Conservation (phyloP, 1,139 yeast genomes). For the Magnusiomyces paraingens region DNA sequence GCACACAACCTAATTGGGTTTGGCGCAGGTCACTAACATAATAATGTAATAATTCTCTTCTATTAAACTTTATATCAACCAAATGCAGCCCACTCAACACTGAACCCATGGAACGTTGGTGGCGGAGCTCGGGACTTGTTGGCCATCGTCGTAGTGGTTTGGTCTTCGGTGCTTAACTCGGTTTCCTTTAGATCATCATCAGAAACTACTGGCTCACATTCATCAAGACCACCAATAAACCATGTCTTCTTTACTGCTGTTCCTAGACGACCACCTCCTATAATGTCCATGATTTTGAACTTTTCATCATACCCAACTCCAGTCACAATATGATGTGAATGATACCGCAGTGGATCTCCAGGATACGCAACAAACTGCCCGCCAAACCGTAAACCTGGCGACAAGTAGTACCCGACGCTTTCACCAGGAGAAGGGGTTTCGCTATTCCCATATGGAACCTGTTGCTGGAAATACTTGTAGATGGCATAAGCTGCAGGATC, state of each 20-base stretch:
- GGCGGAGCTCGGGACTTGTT: slow-evolving; percentile 6
- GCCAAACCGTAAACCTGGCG: slow-evolving; percentile 90
- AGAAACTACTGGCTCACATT: slow-evolving; percentile 27
- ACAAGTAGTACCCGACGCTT: slow-evolving; percentile 40
- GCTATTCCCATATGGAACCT: slow-evolving; percentile 20
- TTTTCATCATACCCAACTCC: slow-evolving; percentile 46
- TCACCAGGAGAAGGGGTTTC: too few species aligned
- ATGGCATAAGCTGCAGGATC: slow-evolving; percentile 25
- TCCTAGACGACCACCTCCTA: slow-evolving; percentile 83
- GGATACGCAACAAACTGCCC: slow-evolving; percentile 87
- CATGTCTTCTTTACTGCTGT: slow-evolving; percentile 88
- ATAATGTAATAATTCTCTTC: too few species aligned
- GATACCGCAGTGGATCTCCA: slow-evolving; percentile 87
- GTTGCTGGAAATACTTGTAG: slow-evolving; percentile 40
- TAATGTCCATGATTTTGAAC: slow-evolving; percentile 49
- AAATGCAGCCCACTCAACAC: slow-evolving; percentile 40
- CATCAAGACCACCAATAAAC: slow-evolving; percentile 46
- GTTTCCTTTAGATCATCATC: too few species aligned
- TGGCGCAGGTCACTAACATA: too few species aligned
- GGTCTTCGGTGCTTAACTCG: background rate
- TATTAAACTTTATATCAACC: slow-evolving; percentile 23
- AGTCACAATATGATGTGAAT: slow-evolving; percentile 75
- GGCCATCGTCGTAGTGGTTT: slow-evolving; percentile 20
- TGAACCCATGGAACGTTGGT: slow-evolving; percentile 24
- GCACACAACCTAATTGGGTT: too few species aligned